Evolutionary conservation across 768 basidiomycete species (phyloP), one percentile per base, ranked within the genome.

Genomic region (Lentinula lateritia): DNA sequence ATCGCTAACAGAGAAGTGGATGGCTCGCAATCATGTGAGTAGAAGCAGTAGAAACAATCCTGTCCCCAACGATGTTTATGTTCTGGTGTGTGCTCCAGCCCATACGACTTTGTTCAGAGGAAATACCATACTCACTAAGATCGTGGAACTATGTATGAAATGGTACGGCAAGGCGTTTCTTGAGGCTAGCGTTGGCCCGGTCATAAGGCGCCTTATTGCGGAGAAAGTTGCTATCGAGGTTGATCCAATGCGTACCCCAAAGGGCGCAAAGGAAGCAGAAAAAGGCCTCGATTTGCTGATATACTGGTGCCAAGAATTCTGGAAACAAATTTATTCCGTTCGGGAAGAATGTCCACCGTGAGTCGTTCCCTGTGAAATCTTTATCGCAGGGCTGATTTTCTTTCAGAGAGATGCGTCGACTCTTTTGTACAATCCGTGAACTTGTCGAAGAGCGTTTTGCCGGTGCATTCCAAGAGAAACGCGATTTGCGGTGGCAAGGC

Each of bases 201-300:
- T 85, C 46, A 80, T 96, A 50, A 86, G 89, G 54, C 80, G 82
- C 43, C 75, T 95, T 54, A 89, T 85, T 70, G 71, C 79, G 15
- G 91, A 93, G 65, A 86, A 86, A 69, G 77, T 93, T 63, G 79
- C 84, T 20, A 88, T 95, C 58, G 94, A 95, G 71, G 88, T 93
- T 23, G 91, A 94, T 71, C 89, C 91, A 13, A 75, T 82, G 64
- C 85, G 87, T 60, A 84, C 82, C 50, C 78, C 83, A 13, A 89
- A 86, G 69, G 71, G 79, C 50, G 66, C 75, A 9, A 88, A 84
- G 69, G 86, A 88, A 50, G 74, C 85, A 28, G 88, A 89, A 62
- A 81, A 81, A 36, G 46, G 46, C 18, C 81, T 87, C 6, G 87
- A 90, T 35, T 79, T 80, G 45, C 79, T 95, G 45, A 83, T 88